phyloP scores from a whole-genome alignment of 2,329 filamentous ascomycete species.

The Phaeoacremonium minimum region DNA sequence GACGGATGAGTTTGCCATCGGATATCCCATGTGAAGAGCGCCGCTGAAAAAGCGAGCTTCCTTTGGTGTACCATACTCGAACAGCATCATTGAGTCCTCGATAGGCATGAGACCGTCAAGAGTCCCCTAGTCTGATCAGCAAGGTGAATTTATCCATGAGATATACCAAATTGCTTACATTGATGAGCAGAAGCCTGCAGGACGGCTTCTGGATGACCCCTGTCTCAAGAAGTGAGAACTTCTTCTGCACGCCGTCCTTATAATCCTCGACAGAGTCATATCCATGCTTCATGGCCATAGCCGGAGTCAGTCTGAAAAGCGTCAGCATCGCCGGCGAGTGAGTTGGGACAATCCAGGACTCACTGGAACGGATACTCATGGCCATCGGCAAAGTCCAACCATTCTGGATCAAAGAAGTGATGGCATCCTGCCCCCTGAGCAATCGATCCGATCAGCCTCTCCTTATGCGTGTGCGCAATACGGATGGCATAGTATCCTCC shows the following conservation, averaged over 20 bases:
- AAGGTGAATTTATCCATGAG: not conserved
- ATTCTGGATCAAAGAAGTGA: conserved; percentile 54
- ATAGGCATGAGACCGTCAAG: conserved; percentile 63
- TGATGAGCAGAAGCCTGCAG: conserved; percentile 55
- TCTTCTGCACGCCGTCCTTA: conserved; percentile 47
- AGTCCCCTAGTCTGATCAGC: conserved; percentile 42
- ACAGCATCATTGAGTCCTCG: conserved; percentile 61
- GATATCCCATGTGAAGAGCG: conserved; percentile 65
- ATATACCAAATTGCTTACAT: conserved; percentile 36
- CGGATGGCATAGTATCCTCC: conserved; percentile 67
- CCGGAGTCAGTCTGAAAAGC: conserved; percentile 38
- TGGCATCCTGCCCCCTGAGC: conserved; percentile 62
- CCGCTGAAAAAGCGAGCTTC: conserved; percentile 60
- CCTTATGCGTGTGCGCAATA: conserved; percentile 62
- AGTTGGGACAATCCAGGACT: conserved; percentile 14
- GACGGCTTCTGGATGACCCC: conserved; percentile 53
- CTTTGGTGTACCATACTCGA: conserved; percentile 62
- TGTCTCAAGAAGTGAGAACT: conserved; percentile 58
- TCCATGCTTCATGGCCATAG: conserved; percentile 59
- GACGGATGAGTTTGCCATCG: conserved; percentile 49
- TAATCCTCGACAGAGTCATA: conserved; percentile 53
- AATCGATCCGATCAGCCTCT: conserved; percentile 47
- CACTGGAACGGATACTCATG: conserved; percentile 63
- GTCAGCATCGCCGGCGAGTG: not conserved
- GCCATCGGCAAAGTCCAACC: conserved; percentile 57